Evolutionary conservation across 306 rosid genomes (phyloP).

Genomic region (Luffa acutangula): DNA sequence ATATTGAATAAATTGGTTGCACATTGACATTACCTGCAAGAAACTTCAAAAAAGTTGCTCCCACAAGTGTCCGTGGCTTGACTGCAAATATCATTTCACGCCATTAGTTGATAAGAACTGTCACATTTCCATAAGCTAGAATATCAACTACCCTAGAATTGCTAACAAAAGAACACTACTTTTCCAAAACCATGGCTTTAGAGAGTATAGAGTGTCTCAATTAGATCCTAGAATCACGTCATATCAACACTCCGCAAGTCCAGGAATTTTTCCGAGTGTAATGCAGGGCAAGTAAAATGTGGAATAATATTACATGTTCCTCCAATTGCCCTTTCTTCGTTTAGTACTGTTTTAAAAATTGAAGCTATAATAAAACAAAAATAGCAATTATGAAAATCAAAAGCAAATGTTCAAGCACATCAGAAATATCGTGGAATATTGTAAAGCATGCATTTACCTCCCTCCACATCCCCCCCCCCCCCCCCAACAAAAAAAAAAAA

Average conservation of each 20-base stretch:
- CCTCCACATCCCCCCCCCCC: neutral
- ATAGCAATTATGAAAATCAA: neutral
- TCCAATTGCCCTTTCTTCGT: neutral
- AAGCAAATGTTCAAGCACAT: neutral
- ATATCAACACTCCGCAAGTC: neutral
- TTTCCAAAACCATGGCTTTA: neutral
- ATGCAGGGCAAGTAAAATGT: neutral
- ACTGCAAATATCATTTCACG: constrained; percentile 39
- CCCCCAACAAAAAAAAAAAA: neutral
- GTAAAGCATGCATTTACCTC: neutral
- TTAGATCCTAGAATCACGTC: neutral
- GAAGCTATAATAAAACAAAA: neutral
- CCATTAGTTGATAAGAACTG: constrained; percentile 19
- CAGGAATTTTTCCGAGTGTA: neutral
- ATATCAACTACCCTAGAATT: neutral
- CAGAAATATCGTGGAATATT: neutral
- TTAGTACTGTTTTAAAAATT: neutral
- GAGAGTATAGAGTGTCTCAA: neutral
- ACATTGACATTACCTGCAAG: constrained; percentile 60
- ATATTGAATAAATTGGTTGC: neutral
- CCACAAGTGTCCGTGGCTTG: constrained; percentile 83
- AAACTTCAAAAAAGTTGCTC: constrained; percentile 85
- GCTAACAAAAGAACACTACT: neutral
- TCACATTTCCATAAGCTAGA: neutral
- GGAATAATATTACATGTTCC: neutral